Conservation (phyloP, 1,284 basidiomycete species). For the Leccinum angustisporum region DNA sequence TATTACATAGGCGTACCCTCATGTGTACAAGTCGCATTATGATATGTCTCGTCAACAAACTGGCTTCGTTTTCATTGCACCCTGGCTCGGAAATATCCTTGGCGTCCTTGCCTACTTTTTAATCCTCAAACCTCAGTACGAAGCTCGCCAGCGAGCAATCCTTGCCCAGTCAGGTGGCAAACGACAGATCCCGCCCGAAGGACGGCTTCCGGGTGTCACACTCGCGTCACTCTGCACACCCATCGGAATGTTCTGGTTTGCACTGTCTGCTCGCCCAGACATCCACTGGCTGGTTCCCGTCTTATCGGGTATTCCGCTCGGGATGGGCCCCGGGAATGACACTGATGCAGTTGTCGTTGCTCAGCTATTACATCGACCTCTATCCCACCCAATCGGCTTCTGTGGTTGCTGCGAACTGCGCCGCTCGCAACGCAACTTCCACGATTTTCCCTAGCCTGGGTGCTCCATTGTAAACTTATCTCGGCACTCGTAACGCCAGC, state of each 20-base stretch:
- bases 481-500: slow-evolving; percentile 27
- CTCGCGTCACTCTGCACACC: slow-evolving; percentile 25
- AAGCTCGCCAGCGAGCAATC: slow-evolving; percentile 12
- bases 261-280: slow-evolving; percentile 22
- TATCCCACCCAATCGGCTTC: slow-evolving; percentile 30
- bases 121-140: slow-evolving; percentile 25
- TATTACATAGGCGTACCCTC: slow-evolving; percentile 25
- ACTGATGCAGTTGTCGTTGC: slow-evolving; percentile 28
- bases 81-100: slow-evolving; percentile 28
- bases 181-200: slow-evolving; percentile 20
- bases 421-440: slow-evolving; percentile 16
- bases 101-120: slow-evolving; percentile 27
- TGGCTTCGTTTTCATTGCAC: slow-evolving; percentile 25
- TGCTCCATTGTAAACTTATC: slow-evolving; percentile 19
- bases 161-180: slow-evolving; percentile 16
- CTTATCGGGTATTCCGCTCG: slow-evolving; percentile 28
- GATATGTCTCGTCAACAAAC: slow-evolving; percentile 26
- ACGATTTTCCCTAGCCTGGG: slow-evolving; percentile 27
- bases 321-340: slow-evolving; percentile 28
- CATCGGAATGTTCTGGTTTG: slow-evolving; percentile 32
- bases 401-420: slow-evolving; percentile 30
- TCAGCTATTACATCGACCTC: slow-evolving; percentile 34
- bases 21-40: slow-evolving; percentile 24
- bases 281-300: slow-evolving; percentile 21
- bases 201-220: slow-evolving; percentile 24